Percentiles rank a stretch among this genome's conserved stretches.
phyloP scores from a whole-genome alignment of 371 early-diverging fungal species.

The Lichtheimia ramosa region DNA sequence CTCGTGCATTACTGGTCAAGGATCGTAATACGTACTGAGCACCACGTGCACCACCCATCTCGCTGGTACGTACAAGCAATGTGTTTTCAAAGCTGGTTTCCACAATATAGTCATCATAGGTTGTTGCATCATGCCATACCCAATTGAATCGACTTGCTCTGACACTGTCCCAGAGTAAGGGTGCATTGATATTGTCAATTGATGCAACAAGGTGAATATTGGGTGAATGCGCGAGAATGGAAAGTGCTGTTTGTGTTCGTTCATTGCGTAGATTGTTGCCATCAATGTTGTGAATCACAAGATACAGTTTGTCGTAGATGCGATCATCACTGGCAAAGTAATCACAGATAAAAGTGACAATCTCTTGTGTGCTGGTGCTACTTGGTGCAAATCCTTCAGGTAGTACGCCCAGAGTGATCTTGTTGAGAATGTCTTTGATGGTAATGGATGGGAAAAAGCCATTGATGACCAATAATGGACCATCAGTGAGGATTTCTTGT shows the following conservation, averaged over 20 bases:
- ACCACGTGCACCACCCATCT: slow-evolving; percentile 63
- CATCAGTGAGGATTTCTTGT: slow-evolving; percentile 48
- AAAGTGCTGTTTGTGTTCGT: slow-evolving; percentile 63
- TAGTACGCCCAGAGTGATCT: slow-evolving; percentile 54
- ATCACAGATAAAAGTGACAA: slow-evolving; percentile 58
- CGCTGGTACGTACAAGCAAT: slow-evolving; percentile 59
- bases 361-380: slow-evolving; percentile 44
- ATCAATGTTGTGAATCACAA: slow-evolving; percentile 92
- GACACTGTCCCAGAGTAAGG: slow-evolving; percentile 84
- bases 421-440: slow-evolving; percentile 69
- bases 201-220: slow-evolving; percentile 81
- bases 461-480: slow-evolving; percentile 77
- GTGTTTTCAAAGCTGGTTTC: slow-evolving; percentile 87
- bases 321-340: slow-evolving; percentile 60
- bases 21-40: slow-evolving; percentile 83
- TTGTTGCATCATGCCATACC: slow-evolving; percentile 91
- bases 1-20: slow-evolving; percentile 79
- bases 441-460: slow-evolving; percentile 83
- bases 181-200: slow-evolving; percentile 88
- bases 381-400: slow-evolving; percentile 38
- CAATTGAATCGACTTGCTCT: slow-evolving; percentile 71
- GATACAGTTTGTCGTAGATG: slow-evolving; percentile 54
- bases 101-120: slow-evolving; percentile 74
- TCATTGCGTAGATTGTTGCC: slow-evolving; percentile 80
- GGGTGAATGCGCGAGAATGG: slow-evolving; percentile 65